These are phyloP conservation scores for Miamiensis avidus DNA, from an alignment of 169 alveolate genomes.

Conservation along the genomic window DNA sequence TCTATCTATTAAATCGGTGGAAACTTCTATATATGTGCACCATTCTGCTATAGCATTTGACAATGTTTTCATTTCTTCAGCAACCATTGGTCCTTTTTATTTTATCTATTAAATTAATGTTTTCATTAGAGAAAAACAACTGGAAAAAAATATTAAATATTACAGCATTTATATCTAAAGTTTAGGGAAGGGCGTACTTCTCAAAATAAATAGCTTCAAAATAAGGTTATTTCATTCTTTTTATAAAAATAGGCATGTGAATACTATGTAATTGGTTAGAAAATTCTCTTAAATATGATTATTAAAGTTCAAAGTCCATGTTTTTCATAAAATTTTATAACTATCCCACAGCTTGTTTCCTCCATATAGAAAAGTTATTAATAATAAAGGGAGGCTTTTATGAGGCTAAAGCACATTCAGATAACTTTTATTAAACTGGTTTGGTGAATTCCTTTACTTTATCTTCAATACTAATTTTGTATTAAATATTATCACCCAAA, in stretches of 20 bases:
- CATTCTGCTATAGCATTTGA: background rate
- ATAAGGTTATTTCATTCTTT: background rate
- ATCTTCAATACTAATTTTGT: no score
- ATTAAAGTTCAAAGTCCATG: background rate
- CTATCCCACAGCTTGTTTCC: background rate
- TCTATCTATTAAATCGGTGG: background rate
- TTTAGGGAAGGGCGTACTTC: background rate
- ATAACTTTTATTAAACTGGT: no score
- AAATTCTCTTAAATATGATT: no score
- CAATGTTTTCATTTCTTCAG: no score
- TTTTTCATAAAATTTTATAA: background rate
- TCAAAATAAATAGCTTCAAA: background rate
- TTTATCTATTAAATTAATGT: no score
- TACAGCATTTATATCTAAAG: background rate
- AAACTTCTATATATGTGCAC: background rate
- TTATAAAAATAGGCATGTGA: background rate
- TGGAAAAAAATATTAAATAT: no score
- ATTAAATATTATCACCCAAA: no score
- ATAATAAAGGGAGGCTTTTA: background rate
- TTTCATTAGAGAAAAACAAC: no score
- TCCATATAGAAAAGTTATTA: background rate
- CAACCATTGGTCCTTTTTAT: no score
- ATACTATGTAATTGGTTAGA: no score
- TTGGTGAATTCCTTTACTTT: background rate
- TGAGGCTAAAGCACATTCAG: background rate